A percentile compares a stretch with the other conserved stretches of the same genome.
phyloP scores from a whole-genome alignment of 2,329 filamentous ascomycete species.

The Cytospora chrysosperma region DNA sequence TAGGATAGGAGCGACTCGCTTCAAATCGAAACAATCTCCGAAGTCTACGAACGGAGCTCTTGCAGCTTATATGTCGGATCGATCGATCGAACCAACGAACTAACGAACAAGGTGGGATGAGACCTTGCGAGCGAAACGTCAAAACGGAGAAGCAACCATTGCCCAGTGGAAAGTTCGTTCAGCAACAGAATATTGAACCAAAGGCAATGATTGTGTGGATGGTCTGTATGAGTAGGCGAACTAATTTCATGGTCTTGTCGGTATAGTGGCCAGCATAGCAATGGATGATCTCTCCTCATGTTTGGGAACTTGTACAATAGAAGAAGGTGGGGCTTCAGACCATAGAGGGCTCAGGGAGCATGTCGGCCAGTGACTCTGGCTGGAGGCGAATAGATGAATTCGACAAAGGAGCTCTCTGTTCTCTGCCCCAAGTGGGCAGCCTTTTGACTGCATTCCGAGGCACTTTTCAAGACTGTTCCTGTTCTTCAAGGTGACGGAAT shows the following conservation, averaged over 20 bases:
- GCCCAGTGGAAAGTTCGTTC: neutral
- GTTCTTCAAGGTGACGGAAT: neutral
- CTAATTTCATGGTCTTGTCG: slow-evolving; percentile 19
- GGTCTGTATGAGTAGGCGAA: slow-evolving; percentile 28
- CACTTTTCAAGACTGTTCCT: neutral
- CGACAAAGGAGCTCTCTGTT: slow-evolving; percentile 19
- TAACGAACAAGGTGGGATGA: neutral
- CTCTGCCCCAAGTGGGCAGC: neutral
- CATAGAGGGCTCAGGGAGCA: slow-evolving; percentile 29
- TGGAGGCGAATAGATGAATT: slow-evolving; percentile 23
- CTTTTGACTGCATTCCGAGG: neutral
- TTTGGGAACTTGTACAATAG: slow-evolving; percentile 52
- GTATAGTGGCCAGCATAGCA: slow-evolving; percentile 37
- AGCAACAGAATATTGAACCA: neutral
- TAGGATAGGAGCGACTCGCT: neutral
- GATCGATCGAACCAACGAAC: neutral
- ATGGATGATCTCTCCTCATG: slow-evolving; percentile 54
- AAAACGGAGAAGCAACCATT: neutral
- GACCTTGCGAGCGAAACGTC: neutral
- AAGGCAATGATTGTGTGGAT: neutral
- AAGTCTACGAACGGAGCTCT: neutral
- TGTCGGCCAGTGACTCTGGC: slow-evolving; percentile 6
- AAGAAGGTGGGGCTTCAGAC: slow-evolving; percentile 27
- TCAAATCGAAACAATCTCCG: neutral
- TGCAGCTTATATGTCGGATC: neutral